Conservation (phyloP, 306 rosid genomes). For the Citrullus mucosospermus region DNA sequence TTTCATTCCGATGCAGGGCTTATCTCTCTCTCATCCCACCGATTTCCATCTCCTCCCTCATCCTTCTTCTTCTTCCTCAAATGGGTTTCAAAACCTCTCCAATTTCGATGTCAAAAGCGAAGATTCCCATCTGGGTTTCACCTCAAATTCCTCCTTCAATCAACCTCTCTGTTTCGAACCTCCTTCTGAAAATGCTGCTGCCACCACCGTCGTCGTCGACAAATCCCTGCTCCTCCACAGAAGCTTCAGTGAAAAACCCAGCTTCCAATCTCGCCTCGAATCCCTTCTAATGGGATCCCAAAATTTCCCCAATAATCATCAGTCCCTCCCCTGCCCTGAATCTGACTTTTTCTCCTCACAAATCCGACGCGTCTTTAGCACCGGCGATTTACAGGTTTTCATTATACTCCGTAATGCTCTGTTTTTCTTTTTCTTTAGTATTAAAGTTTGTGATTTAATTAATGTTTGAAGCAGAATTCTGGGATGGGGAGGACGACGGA, state of each 20-base stretch:
- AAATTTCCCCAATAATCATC: constrained; percentile 17
- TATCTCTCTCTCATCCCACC: constrained; percentile 22
- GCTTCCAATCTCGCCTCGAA: constrained; percentile 25
- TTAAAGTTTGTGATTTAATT: too few species aligned
- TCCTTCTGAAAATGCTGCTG: constrained; percentile 19
- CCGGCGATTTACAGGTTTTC: constrained; percentile 72
- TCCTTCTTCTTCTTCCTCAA: background rate
- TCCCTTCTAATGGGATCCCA: constrained; percentile 26
- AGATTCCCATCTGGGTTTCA: constrained; percentile 25
- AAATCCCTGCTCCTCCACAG: constrained; percentile 44
- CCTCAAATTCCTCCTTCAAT: background rate
- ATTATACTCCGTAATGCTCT: background rate
- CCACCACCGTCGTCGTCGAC: constrained; percentile 8
- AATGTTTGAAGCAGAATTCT: constrained; percentile 21
- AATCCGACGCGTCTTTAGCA: constrained; percentile 49
- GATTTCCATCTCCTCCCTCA: constrained; percentile 8
- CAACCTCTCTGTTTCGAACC: constrained; percentile 43
- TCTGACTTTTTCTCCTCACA: constrained; percentile 26
- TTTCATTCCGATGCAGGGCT: constrained; percentile 21
- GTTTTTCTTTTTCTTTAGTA: background rate
- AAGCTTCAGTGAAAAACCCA: constrained; percentile 49
- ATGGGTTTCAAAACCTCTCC: constrained; percentile 25
- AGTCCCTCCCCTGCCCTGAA: constrained; percentile 32
- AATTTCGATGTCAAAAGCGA: constrained; percentile 43
- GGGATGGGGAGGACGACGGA: constrained; percentile 22